These are phyloP conservation scores for Scheffersomyces coipomensis DNA, from an alignment of 805 yeast genomes.

Conservation along the genomic window DNA sequence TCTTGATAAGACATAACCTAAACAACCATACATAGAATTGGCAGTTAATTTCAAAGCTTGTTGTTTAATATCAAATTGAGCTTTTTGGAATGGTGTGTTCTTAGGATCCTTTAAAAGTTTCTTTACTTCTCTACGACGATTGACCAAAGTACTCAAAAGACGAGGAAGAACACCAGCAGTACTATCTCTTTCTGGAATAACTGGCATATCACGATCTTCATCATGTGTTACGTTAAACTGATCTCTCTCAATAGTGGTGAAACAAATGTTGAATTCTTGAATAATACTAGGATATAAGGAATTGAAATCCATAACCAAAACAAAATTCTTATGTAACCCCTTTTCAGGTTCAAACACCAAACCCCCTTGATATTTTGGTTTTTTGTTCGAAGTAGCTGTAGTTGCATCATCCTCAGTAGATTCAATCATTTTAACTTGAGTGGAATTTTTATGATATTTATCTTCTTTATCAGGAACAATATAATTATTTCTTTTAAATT, in stretches of 20 bases:
- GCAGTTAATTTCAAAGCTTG: slow-evolving; percentile 96
- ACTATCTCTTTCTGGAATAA: slow-evolving; percentile 57
- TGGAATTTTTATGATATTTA: slow-evolving; percentile 35
- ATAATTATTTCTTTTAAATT: slow-evolving; percentile 74
- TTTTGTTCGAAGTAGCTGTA: slow-evolving; percentile 52
- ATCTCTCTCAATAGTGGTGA: slow-evolving; percentile 85
- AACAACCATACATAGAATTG: slow-evolving; percentile 99
- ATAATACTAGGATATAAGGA: slow-evolving; percentile 95
- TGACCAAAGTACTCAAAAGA: slow-evolving; percentile 77
- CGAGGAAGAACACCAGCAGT: slow-evolving; percentile 83
- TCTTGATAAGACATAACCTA: slow-evolving; percentile 87
- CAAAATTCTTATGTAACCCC: slow-evolving; percentile 85
- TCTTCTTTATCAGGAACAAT: slow-evolving; percentile 86
- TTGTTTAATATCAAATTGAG: slow-evolving; percentile 92
- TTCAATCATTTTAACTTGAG: slow-evolving; percentile 30
- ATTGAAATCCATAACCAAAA: slow-evolving; percentile 96
- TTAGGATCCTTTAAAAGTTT: slow-evolving; percentile 74
- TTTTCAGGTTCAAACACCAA: slow-evolving; percentile 95
- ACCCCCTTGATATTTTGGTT: slow-evolving; percentile 87
- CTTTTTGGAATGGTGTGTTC: slow-evolving; percentile 59
- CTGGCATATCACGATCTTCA: slow-evolving; percentile 65
- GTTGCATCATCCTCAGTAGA: slow-evolving; percentile 45
- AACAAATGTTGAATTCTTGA: slow-evolving; percentile 95
- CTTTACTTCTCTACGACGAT: slow-evolving; percentile 91
- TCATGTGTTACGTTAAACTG: slow-evolving; percentile 37